Base-by-base conservation (phyloP, 2,329 filamentous ascomycete species). In the Myriosclerotinia scirpicola region DNA sequence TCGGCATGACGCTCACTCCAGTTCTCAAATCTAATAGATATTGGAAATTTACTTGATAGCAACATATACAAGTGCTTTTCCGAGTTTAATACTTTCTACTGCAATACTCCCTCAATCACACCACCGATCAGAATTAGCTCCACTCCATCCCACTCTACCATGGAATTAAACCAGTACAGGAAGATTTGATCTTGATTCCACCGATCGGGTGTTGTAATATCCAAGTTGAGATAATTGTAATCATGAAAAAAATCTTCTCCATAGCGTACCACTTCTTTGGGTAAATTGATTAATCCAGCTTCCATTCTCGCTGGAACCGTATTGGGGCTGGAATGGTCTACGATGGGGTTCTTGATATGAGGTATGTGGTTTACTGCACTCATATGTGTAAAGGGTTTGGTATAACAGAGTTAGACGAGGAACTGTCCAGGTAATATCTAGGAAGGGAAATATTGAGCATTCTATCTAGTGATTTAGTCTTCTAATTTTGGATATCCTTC, bases 101-200 rank as follows among this genome's bases (percentile, higher is more conserved):
- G 67, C 67, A 1, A 69, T 30, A 46, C 56, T 55, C 5, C 56
- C 58, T 5, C 66, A 34, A 40, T 53, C 48, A 30, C 59, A 53
- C 59, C 46, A 53, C 34, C 48, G 30, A 40, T 62, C n/a, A 9
- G 48, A 42, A 20, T 62, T 65, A 59, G 68, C 66, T 54, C 58
- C 66, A 62, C 65, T 67, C 56, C 60, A 71, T n/a, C 65, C 66
- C 3, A 79, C 80, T 48, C 80, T 80, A 60, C 80, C 74, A 68
- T 85, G 81, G 52, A 86, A 84, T 81, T 83, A 86, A 0, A 85
- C 79, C 20, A 78, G 78, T 5, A 86, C 81, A 81, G 84, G 15
- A 84, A 77, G 36, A 73, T 79, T 36, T 36, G 34, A 58, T 42
- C 52, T 68, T 73, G 62, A 66, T 48, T 36, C 65, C 67, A 71